Percentiles rank a stretch among this genome's conserved stretches.
Conservation (phyloP, 1,139 yeast species). For the Candida glucosophila region DNA sequence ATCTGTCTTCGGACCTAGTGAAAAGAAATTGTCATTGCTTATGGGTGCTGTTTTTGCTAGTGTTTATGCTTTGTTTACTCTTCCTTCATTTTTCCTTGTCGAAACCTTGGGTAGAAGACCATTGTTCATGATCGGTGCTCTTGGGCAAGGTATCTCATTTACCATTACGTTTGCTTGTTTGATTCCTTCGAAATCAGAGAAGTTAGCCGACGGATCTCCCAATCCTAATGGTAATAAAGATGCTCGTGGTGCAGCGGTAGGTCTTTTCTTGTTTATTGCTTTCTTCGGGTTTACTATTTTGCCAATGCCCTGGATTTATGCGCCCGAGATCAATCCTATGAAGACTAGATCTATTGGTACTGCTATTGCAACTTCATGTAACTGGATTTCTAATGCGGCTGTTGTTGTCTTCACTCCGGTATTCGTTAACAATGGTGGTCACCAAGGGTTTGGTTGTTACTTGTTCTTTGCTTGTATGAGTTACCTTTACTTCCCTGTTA, state of each 20-base stretch:
- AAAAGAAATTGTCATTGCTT: conserved; percentile 28
- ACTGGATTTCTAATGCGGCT: conserved; percentile 39
- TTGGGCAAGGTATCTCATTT: conserved; percentile 37
- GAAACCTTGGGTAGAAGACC: conserved; percentile 66
- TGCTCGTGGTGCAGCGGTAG: conserved; percentile 44
- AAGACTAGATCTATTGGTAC: conserved; percentile 50
- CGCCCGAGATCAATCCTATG: conserved; percentile 58
- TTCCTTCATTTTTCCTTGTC: conserved; percentile 55
- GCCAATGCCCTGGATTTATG: conserved; percentile 53
- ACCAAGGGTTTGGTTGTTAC: conserved; percentile 35
- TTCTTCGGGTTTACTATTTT: conserved; percentile 51
- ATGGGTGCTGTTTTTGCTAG: conserved; percentile 61
- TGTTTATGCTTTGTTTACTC: conserved; percentile 51
- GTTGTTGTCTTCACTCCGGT: conserved; percentile 43
- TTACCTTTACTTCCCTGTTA: conserved; percentile 29
- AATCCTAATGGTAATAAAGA: conserved; percentile 6
- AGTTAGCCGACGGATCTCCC: no score
- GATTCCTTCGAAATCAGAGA: conserved; percentile 19
- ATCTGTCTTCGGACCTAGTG: conserved; percentile 30
- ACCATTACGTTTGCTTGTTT: conserved; percentile 36
- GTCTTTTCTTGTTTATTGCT: conserved; percentile 43
- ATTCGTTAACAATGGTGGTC: conserved; percentile 17
- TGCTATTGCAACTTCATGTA: conserved; percentile 42
- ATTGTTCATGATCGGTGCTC: conserved; percentile 41
- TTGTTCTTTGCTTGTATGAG: conserved; percentile 35